Conservation (phyloP, 176 grass and related monocot genomes). For the Avena insularis region DNA sequence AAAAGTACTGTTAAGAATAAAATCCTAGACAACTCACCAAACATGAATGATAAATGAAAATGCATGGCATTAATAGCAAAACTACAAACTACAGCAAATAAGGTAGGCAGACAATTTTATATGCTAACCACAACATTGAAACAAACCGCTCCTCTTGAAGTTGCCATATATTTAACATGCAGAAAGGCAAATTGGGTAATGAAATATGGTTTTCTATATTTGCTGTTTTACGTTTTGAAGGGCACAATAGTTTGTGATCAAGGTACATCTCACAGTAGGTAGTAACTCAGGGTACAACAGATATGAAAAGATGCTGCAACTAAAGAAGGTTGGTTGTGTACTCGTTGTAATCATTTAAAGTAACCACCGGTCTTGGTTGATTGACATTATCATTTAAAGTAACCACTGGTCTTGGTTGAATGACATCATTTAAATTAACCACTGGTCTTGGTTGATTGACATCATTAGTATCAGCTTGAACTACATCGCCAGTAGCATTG, state of each 20-base stretch:
- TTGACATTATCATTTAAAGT: conserved; percentile 46
- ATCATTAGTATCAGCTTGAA: conserved; percentile 50
- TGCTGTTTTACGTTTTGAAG: background rate
- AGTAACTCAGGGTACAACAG: conserved; percentile 12
- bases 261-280: conserved; percentile 7
- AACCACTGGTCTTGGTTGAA: conserved; percentile 57
- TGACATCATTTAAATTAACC: conserved; percentile 26
- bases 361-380: conserved; percentile 55
- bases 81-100: conserved; percentile 7
- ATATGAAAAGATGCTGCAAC: conserved; percentile 35
- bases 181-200: background rate
- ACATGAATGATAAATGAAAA: background rate
- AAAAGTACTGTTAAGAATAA: background rate
- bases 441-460: conserved; percentile 49
- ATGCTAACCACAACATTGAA: background rate
- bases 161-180: background rate
- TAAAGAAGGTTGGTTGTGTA: conserved; percentile 33
- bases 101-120: conserved; percentile 20
- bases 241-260: conserved; percentile 4
- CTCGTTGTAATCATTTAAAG: conserved; percentile 72
- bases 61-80: conserved; percentile 4
- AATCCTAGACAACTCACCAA: background rate
- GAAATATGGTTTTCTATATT: background rate
- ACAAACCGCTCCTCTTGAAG: background rate
- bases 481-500: conserved; percentile 45